Conservation (phyloP, 2,329 filamentous ascomycete genomes). For the Aspergillus alliaceus region DNA sequence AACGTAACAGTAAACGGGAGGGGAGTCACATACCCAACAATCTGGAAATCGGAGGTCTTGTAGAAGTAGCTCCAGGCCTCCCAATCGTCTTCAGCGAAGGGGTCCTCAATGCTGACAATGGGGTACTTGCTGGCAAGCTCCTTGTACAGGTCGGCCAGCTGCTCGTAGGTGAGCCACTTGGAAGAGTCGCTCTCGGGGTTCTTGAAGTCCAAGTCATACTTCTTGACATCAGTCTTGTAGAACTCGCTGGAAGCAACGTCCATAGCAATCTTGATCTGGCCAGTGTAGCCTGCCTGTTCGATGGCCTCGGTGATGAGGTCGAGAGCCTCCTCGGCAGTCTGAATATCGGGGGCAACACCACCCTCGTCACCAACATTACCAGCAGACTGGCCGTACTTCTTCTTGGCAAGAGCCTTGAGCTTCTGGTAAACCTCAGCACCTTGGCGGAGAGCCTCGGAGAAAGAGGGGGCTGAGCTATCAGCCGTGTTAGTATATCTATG, state of each 20-base stretch:
- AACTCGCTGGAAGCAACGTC: constrained; percentile 99
- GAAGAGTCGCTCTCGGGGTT: constrained; percentile 92
- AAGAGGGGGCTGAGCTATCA: constrained; percentile 73
- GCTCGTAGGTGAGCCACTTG: constrained; percentile 99
- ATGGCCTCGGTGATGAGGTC: constrained; percentile 95
- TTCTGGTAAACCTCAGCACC: constrained; percentile 98
- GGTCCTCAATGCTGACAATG: constrained; percentile 98
- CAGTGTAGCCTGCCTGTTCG: constrained; percentile 91
- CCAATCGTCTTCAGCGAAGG: constrained; percentile 99
- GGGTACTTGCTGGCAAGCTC: constrained; percentile 90
- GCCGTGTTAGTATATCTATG: constrained; percentile 13
- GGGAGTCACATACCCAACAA: constrained; percentile 65
- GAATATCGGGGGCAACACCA: constrained; percentile 98
- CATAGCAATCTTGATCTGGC: constrained; percentile 97
- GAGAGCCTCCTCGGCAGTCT: constrained; percentile 93
- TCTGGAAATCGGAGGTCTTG: constrained; percentile 98
- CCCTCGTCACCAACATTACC: constrained; percentile 99
- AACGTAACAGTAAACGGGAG: not conserved
- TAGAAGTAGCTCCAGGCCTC: constrained; percentile 99
- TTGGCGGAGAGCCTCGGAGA: constrained; percentile 94
- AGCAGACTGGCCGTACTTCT: constrained; percentile 98
- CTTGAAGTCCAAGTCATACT: constrained; percentile 99
- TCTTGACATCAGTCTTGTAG: constrained; percentile 97
- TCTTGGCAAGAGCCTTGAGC: constrained; percentile 95
- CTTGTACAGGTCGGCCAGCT: constrained; percentile 91